phyloP scores from a whole-genome alignment of 2,329 filamentous ascomycete species.

The Nothophaeocryptopus gaeumannii region DNA sequence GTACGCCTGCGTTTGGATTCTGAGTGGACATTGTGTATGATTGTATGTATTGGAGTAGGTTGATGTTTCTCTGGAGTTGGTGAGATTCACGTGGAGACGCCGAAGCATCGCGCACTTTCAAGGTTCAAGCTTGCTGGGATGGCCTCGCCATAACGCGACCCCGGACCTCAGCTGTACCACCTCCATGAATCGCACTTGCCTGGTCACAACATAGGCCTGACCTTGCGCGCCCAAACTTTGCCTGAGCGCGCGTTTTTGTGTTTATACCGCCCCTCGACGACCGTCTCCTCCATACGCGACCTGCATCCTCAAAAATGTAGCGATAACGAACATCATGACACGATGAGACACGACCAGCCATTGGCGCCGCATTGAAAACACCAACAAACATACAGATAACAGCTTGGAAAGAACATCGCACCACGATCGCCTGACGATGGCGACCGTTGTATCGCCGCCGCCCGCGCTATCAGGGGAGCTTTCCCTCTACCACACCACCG shows the following conservation, averaged over 20 bases:
- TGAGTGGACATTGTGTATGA: conserved; percentile 44
- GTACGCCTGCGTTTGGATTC: conserved; percentile 37
- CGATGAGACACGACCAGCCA: conserved; percentile 12
- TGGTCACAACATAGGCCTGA: too few relatives aligned
- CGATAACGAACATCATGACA: conserved; percentile 11
- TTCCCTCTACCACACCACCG: conserved; percentile 83
- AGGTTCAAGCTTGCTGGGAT: too few relatives aligned
- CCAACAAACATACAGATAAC: background rate
- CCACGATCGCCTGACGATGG: conserved; percentile 56
- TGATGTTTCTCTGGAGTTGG: background rate
- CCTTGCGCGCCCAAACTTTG: too few relatives aligned
- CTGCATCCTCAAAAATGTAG: too few relatives aligned
- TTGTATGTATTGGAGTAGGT: background rate
- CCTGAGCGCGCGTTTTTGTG: too few relatives aligned
- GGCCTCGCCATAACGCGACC: too few relatives aligned
- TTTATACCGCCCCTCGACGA: too few relatives aligned
- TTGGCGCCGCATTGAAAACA: background rate
- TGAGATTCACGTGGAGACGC: too few relatives aligned
- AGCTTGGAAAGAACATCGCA: background rate
- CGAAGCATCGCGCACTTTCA: too few relatives aligned
- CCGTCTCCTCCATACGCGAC: too few relatives aligned
- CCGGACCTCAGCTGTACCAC: too few relatives aligned
- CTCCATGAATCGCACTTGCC: too few relatives aligned
- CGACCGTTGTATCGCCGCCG: conserved; percentile 75
- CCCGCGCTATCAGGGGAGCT: conserved; percentile 74